Conservation (phyloP, 306 rosid species). For the Vicia faba region DNA sequence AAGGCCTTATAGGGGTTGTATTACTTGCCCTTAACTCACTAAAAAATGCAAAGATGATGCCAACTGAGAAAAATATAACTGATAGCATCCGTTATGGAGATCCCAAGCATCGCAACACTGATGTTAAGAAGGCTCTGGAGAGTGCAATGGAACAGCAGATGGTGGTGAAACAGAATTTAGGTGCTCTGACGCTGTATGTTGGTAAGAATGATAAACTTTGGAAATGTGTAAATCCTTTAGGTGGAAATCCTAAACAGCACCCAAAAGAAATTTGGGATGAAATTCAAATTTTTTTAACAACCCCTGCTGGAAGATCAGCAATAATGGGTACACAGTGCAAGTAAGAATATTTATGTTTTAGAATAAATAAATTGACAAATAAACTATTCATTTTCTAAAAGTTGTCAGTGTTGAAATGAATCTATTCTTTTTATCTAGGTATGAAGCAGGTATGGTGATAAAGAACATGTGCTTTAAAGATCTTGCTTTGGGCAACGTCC, state of each 20-base stretch:
- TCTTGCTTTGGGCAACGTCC: conserved; percentile 65
- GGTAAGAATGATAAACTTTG: conserved; percentile 81
- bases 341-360: conserved; percentile 44
- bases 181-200: conserved; percentile 65
- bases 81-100: conserved; percentile 87
- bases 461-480: conserved; percentile 66
- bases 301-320: conserved; percentile 68
- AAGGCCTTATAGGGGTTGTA: conserved; percentile 85
- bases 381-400: conserved; percentile 29
- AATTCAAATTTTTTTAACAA: conserved; percentile 57
- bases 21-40: conserved; percentile 76
- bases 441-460: conserved; percentile 74
- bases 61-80: conserved; percentile 76
- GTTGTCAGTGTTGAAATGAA: too few relatives aligned
- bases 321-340: conserved; percentile 72
- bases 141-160: conserved; percentile 74
- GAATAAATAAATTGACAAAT: neutral
- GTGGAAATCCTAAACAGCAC: conserved; percentile 61
- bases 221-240: conserved; percentile 73
- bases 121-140: conserved; percentile 83
- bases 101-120: conserved; percentile 72
- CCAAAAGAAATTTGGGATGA: conserved; percentile 64
- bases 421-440: conserved; percentile 51
- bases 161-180: conserved; percentile 83
- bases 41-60: conserved; percentile 75